These are phyloP conservation scores for Penicillium macrosclerotiorum DNA, from an alignment of 495 filamentous ascomycete species.

Conservation along the genomic window DNA sequence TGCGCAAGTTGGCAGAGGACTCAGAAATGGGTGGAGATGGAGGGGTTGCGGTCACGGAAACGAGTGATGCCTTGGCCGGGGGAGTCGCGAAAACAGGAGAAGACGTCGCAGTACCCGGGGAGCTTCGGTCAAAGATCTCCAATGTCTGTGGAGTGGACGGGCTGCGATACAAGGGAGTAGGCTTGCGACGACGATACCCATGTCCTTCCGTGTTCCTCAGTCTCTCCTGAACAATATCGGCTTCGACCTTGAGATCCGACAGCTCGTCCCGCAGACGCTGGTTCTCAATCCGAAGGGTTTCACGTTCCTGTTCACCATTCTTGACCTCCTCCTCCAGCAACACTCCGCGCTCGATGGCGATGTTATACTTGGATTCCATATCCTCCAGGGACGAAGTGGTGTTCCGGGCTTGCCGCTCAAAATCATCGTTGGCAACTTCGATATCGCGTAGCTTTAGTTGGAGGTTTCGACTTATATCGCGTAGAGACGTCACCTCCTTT, in stretches of 20 bases:
- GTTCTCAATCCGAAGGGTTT: constrained; percentile 79
- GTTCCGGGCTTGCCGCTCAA: constrained; percentile 90
- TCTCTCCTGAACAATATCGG: constrained; percentile 92
- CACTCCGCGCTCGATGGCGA: constrained; percentile 85
- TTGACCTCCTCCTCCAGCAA: constrained; percentile 95
- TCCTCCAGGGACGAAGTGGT: constrained; percentile 94
- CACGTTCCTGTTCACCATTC: constrained; percentile 84
- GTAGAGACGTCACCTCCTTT: constrained; percentile 90
- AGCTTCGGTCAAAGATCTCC: constrained; percentile 49
- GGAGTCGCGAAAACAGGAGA: constrained; percentile 72
- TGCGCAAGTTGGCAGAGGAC: constrained; percentile 43
- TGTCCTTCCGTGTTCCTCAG: constrained; percentile 64
- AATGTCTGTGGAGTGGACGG: constrained; percentile 51
- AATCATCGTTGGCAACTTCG: constrained; percentile 97
- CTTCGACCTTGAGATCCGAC: constrained; percentile 88
- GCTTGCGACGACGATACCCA: constrained; percentile 52
- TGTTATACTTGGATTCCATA: constrained; percentile 93
- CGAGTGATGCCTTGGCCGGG: constrained; percentile 65
- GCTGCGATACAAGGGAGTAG: constrained; percentile 46
- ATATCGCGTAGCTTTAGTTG: constrained; percentile 86
- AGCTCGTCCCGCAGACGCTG: constrained; percentile 88
- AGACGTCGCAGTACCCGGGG: constrained; percentile 64
- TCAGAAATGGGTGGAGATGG: constrained; percentile 62
- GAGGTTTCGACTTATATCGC: constrained; percentile 77
- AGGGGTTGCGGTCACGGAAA: constrained; percentile 74